Evolutionary conservation across 371 early-diverging fungal genomes (phyloP), one percentile per base, ranked within the genome.

Genomic region (Umbelopsis sp.): DNA sequence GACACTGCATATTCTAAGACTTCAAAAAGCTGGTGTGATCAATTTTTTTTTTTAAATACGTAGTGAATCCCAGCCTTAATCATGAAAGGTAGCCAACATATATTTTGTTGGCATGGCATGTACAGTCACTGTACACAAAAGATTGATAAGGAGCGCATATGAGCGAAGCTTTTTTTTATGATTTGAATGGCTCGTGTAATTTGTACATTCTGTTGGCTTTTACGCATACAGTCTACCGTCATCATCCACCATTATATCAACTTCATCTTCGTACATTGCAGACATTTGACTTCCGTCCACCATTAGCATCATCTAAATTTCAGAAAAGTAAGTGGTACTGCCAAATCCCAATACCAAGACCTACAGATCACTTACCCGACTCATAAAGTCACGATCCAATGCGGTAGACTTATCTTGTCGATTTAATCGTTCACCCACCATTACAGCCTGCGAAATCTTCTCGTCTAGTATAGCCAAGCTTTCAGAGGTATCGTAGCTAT

Each of bases 201-300:
- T 29, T 57, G 57, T 57, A 57, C 57, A 57, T 11, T 48, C 10
- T 48, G 14, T 16, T 3, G 7, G 16, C 12, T 37, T 18, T 57
- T 57, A 57, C 7, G 57, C 57, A 35, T 57, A 57, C 29, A 57
- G 57, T 12, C 57, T 29, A n/a, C 57, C 57, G 14, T 57, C 57
- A 18, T 57, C 57, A n/a, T 57, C 57, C 11, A 57, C 57, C 57
- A 57, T 57, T 8, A 57, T 57, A 57, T 57, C 57, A 29, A 57
- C 57, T n/a, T 57, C 57, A 18, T 57, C 57, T 57, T 57, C 57
- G 14, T 57, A 57, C 57, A 57, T 57, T 6, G 57, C 57, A 57
- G 57, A 35, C 57, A 57, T 57, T 57, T 57, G 57, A 29, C 37
- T 29, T 29, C 57, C 57, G 2, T 57, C 57, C 7, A 24, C 57